Evolutionary conservation across 2,329 filamentous ascomycete species (phyloP), one percentile per base, ranked within the genome.

Genomic region (Leptographium galeiforme): DNA sequence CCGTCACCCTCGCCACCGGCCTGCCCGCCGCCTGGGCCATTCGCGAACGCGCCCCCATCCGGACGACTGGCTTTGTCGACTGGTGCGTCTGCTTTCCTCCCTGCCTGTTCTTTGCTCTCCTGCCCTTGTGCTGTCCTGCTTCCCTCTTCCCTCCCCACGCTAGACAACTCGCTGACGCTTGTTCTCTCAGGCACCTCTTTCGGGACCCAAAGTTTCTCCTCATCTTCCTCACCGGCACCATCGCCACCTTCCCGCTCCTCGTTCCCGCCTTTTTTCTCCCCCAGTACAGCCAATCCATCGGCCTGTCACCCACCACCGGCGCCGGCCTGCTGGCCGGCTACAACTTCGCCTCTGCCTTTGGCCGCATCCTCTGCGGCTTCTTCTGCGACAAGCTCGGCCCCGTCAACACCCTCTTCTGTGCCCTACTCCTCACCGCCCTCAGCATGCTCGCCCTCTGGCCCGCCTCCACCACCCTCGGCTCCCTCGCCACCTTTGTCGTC

Each of bases 381-480:
- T 62, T 73, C 2, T 77, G 74, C 56, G 79, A 84, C 60, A 63
- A 58, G 1, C 60, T 82, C 0, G 80, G 79, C 0, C 67, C 79
- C 0, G 61, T 81, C 25, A 82, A 83, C 55, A 74, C 75, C 2
- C 68, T 82, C 0, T 67, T 77, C 38, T 59, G 72, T 1, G 71
- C 76, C 0, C 64, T 82, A 8, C 47, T 75, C 1, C 61, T 82
- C 0, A 79, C 71, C 39, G 74, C 75, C 0, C 41, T 81, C 1
- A 82, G 76, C 53, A 80, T 82, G 70, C 66, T 84, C 14, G 72
- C 74, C 1, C 67, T 84, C 2, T 84, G 80, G 81, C 80, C 81
- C 0, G 70, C 78, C 0, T 78, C 77, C 2, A 74, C 68, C 10
- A 73, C 73, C 0, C 62, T 84, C 2, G 76, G 66, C 0, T 77